Percentiles rank a stretch among this genome's conserved stretches.
These are phyloP conservation scores for Ascosphaera aggregata DNA, from an alignment of 2,329 filamentous ascomycete genomes.

Conservation along the genomic window DNA sequence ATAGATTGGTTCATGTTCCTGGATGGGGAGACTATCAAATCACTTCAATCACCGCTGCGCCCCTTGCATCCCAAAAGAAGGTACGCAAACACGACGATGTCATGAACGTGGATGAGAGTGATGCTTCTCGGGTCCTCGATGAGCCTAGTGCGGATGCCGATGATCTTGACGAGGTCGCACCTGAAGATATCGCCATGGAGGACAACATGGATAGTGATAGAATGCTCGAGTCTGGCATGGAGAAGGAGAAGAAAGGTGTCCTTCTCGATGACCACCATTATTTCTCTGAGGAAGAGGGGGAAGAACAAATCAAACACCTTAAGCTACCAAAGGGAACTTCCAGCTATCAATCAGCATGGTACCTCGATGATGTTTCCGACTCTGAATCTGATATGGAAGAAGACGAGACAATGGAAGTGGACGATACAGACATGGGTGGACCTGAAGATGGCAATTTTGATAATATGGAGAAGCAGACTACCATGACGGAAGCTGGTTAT, in stretches of 20 bases:
- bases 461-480: slow-evolving; percentile 22
- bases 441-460: slow-evolving; percentile 29
- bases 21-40: slow-evolving; percentile 92
- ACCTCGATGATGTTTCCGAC: slow-evolving; percentile 56
- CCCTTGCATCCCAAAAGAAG: slow-evolving; percentile 33
- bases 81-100: slow-evolving; percentile 31
- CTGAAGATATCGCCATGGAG: slow-evolving; percentile 62
- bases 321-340: slow-evolving; percentile 83
- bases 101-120: slow-evolving; percentile 44
- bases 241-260: slow-evolving; percentile 54
- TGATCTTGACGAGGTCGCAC: slow-evolving; percentile 59
- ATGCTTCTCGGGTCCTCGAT: slow-evolving; percentile 32
- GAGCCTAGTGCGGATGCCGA: slow-evolving; percentile 58
- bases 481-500: slow-evolving; percentile 50
- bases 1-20: slow-evolving; percentile 72
- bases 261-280: slow-evolving; percentile 94
- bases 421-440: slow-evolving; percentile 28
- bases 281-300: slow-evolving; percentile 79
- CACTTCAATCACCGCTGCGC: slow-evolving; percentile 62
- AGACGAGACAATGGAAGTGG: slow-evolving; percentile 39
- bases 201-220: too few species aligned
- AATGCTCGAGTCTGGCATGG: slow-evolving; percentile 25
- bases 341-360: slow-evolving; percentile 88
- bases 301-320: slow-evolving; percentile 33
- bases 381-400: slow-evolving; percentile 69